phyloP scores from a whole-genome alignment of 2,329 filamentous ascomycete species.

The Tolypocladium ophioglossoides region DNA sequence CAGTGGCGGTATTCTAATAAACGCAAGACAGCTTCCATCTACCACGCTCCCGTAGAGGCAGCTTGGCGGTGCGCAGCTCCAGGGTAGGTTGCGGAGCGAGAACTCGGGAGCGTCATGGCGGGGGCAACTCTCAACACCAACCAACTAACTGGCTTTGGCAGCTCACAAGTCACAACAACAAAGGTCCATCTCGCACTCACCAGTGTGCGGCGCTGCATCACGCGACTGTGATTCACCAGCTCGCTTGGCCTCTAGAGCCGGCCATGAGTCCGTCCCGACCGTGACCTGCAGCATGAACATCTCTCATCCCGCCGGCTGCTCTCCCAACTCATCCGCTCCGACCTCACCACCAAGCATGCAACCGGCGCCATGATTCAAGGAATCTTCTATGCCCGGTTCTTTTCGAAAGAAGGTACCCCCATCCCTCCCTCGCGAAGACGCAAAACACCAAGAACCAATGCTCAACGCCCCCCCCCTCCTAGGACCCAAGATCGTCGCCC shows the following conservation, averaged over 20 bases:
- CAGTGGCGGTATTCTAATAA: neutral
- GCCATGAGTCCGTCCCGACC: neutral
- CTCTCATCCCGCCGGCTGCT: neutral
- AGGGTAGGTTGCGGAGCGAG: neutral
- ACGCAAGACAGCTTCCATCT: no score
- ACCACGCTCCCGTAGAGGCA: no score
- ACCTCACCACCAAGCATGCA: neutral
- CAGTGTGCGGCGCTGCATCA: neutral
- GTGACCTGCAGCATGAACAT: neutral
- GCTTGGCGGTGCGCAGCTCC: no score
- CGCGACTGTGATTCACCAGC: neutral
- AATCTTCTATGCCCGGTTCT: slow-evolving; percentile 61
- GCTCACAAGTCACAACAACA: neutral
- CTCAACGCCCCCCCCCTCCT: neutral
- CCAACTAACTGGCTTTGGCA: rapidly evolving
- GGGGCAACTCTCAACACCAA: neutral
- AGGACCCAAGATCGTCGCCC: slow-evolving; percentile 54
- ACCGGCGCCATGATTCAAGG: slow-evolving; percentile 48
- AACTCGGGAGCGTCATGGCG: neutral
- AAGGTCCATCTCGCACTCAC: neutral
- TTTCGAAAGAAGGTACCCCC: slow-evolving; percentile 51
- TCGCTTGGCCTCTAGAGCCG: neutral
- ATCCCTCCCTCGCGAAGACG: neutral
- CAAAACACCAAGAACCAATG: neutral
- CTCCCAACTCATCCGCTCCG: neutral